Base-by-base conservation (phyloP, 2,329 filamentous ascomycete genomes). In the Pseudogymnoascus sp. region DNA sequence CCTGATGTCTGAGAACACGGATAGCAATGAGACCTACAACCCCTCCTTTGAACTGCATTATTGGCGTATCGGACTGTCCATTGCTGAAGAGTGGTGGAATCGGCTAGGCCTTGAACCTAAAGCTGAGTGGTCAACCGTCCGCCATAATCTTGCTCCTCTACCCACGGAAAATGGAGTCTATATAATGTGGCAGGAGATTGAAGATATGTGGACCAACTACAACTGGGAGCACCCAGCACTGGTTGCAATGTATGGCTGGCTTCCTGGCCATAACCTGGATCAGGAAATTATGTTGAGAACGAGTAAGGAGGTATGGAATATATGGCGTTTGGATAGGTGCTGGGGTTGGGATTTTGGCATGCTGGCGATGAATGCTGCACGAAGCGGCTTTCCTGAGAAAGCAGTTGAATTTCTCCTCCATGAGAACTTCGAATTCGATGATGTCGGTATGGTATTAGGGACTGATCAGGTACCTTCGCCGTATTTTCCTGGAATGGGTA, bases 1-100 rank as follows among this genome's bases (percentile, higher is more conserved):
- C 61, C 77, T 77, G 0, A 77, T 79, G 3, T 78, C 78, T 1
- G 83, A 86, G 66, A 86, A 84, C 64, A 85, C 82, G 0, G 75
- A 76, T 11, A 81, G 82, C 0, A 84, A 84, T 63, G 70, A 67
- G 1, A 85, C 82, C 0, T 68, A 79, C 2, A 85, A 85, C 65
- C 80, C 83, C n/a, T 78, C 81, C 0, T 86, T 85, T 61, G 83
- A 86, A 71, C 71, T 82, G 4, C 66, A 82, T 6, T 86, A 86
- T 69, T 85, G 82, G 82, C 75, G 79, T 14, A 85, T 85, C 62
- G 83, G 83, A 1, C 74, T 85, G 12, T 75, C 80, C 22, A 69
- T 84, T 1, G 83, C 82, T 3, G 72, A 75, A 2, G 66, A 70
- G 7, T 86, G 83, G 82, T 81, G 80, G 66, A 62, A 70, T 53